Evolutionary conservation across 179 eudicot genomes (phyloP).

Genomic region (Pouteria campechiana): DNA sequence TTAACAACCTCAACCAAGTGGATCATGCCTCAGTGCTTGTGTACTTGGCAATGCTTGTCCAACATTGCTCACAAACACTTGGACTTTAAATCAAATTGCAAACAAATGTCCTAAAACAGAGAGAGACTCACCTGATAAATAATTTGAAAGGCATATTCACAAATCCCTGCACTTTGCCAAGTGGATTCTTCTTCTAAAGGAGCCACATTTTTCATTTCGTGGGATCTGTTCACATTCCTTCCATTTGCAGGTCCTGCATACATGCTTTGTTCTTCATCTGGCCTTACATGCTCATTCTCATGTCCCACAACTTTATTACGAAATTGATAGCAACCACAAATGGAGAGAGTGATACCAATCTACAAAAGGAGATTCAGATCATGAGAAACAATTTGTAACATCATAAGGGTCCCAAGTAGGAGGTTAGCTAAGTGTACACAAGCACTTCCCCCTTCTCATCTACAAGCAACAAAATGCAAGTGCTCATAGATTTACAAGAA

Average conservation of each 20-base stretch:
- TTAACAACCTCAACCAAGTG: too few relatives aligned
- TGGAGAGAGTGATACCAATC: slow-evolving; percentile 78
- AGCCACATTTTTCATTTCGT: slow-evolving; percentile 10
- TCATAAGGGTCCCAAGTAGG: too few relatives aligned
- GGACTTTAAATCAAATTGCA: too few relatives aligned
- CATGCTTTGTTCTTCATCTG: slow-evolving; percentile 45
- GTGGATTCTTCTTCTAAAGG: slow-evolving; percentile 8
- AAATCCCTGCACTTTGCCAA: slow-evolving; percentile 60
- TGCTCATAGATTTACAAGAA: too few relatives aligned
- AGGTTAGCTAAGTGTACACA: too few relatives aligned
- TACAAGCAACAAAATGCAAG: too few relatives aligned
- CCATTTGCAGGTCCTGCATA: neutral
- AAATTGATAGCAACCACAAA: slow-evolving; percentile 64
- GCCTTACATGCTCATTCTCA: slow-evolving; percentile 16
- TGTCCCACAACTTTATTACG: slow-evolving; percentile 32
- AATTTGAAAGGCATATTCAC: slow-evolving; percentile 70
- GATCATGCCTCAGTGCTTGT: too few relatives aligned
- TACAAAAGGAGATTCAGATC: slow-evolving; percentile 9
- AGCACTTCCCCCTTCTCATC: too few relatives aligned
- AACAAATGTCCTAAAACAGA: neutral
- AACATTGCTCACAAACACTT: too few relatives aligned
- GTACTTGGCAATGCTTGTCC: too few relatives aligned
- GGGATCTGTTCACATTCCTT: neutral
- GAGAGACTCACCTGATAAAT: slow-evolving; percentile 57
- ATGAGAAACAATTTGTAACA: too few relatives aligned